Evolutionary conservation across 371 early-diverging fungal genomes (phyloP).

Genomic region (Mucor circinelloides): DNA sequence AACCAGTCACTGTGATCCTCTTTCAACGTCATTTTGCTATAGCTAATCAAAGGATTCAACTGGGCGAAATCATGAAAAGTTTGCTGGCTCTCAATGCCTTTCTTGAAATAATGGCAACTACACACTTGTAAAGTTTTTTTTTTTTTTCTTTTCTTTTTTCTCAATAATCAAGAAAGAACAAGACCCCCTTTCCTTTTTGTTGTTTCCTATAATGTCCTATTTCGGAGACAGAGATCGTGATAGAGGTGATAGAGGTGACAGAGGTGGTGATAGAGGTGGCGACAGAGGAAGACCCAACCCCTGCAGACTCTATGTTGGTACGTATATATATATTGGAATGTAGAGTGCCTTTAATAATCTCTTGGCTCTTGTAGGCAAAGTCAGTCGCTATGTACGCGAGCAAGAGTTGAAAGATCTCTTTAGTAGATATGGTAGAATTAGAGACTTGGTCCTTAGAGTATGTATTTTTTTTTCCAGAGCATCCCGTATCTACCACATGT

Average conservation of each 20-base stretch:
- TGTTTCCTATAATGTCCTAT: slow-evolving; percentile 20
- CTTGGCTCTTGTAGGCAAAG: slow-evolving; percentile 25
- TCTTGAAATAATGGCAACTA: background rate
- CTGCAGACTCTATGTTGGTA: slow-evolving; percentile 49
- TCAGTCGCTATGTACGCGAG: slow-evolving; percentile 43
- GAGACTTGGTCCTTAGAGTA: slow-evolving; percentile 34
- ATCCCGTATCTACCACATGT: slow-evolving; percentile 1
- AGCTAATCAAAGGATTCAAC: background rate
- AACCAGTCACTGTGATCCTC: background rate
- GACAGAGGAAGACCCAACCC: slow-evolving; percentile 28
- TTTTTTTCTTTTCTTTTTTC: slow-evolving; percentile 6
- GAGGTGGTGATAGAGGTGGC: slow-evolving; percentile 21
- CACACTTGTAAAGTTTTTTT: background rate
- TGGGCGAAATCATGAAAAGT: background rate
- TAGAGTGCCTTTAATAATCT: too few relatives aligned
- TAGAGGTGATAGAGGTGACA: slow-evolving; percentile 12
- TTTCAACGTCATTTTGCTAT: background rate
- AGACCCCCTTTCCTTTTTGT: slow-evolving; percentile 4
- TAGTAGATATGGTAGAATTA: slow-evolving; percentile 32
- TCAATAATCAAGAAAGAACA: slow-evolving; percentile 1
- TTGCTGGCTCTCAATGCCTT: background rate
- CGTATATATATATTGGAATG: too few relatives aligned
- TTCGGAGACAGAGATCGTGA: slow-evolving; percentile 25
- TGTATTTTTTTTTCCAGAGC: background rate
- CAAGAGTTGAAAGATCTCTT: slow-evolving; percentile 43